Evolutionary conservation across 2,329 filamentous ascomycete species (phyloP).

Genomic region (Alternaria metachromatica): DNA sequence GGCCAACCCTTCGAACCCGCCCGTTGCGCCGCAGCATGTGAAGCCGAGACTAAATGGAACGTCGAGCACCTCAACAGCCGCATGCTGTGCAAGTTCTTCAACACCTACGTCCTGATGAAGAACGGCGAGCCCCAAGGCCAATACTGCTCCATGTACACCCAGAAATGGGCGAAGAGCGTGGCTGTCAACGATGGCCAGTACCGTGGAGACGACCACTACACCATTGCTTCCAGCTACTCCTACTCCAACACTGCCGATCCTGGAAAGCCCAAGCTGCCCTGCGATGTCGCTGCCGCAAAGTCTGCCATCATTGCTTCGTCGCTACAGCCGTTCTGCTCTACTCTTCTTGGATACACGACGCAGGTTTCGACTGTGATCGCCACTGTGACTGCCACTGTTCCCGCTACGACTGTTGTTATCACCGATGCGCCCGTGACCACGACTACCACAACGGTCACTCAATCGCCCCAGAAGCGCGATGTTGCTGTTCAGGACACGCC

Average conservation of each 20-base stretch:
- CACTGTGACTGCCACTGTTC: neutral
- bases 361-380: neutral
- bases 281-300: neutral
- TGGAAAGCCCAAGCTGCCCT: neutral
- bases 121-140: neutral
- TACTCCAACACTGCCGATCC: neutral
- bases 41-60: neutral
- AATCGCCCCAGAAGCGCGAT: neutral
- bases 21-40: neutral
- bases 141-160: neutral
- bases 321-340: slow-evolving; percentile 1
- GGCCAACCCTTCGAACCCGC: neutral
- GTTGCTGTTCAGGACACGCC: neutral
- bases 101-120: neutral
- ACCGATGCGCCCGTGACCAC: neutral
- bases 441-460: neutral
- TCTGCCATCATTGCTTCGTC: neutral
- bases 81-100: neutral
- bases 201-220: slow-evolving; percentile 4
- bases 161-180: neutral
- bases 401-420: neutral
- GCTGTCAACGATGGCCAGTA: neutral
- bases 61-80: neutral
- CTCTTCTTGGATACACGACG: neutral
- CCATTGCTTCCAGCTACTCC: neutral